Conservation (phyloP, 78 protist genomes). For the Cavenderia fasciculata region DNA sequence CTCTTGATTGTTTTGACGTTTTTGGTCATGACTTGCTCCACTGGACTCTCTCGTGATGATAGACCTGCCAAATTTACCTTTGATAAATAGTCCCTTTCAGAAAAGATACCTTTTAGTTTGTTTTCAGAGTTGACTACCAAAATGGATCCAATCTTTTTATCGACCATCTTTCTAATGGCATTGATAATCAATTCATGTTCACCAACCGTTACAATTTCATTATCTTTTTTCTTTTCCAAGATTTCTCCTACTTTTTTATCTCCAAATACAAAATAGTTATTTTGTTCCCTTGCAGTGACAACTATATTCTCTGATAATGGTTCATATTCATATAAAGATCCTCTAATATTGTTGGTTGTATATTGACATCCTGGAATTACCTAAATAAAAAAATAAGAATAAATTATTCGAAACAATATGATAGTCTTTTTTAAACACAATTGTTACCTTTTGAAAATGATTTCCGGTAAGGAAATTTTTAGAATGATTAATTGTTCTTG, state of each 20-base stretch:
- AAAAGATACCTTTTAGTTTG: constrained; percentile 34
- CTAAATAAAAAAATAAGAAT: too few relatives aligned
- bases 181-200: not conserved
- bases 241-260: constrained; percentile 30
- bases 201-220: not conserved
- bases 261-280: constrained; percentile 58
- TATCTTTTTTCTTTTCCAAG: constrained; percentile 1
- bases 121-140: not conserved
- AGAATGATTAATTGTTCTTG: too few relatives aligned
- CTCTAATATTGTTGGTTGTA: too few relatives aligned
- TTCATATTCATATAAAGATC: constrained; percentile 51
- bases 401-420: too few relatives aligned
- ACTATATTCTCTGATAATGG: not conserved
- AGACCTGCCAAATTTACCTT: constrained; percentile 26
- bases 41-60: not conserved
- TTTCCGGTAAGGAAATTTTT: too few relatives aligned
- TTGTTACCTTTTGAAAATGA: too few relatives aligned
- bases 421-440: too few relatives aligned
- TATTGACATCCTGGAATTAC: too few relatives aligned
- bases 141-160: constrained; percentile 40
- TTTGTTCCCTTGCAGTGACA: not conserved
- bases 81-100: constrained; percentile 55
- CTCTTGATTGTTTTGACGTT: not conserved
- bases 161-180: constrained; percentile 29
- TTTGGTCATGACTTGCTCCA: constrained; percentile 33